These are phyloP conservation scores for Pleomassaria siparia DNA, from an alignment of 2,329 filamentous ascomycete species.

Conservation along the genomic window DNA sequence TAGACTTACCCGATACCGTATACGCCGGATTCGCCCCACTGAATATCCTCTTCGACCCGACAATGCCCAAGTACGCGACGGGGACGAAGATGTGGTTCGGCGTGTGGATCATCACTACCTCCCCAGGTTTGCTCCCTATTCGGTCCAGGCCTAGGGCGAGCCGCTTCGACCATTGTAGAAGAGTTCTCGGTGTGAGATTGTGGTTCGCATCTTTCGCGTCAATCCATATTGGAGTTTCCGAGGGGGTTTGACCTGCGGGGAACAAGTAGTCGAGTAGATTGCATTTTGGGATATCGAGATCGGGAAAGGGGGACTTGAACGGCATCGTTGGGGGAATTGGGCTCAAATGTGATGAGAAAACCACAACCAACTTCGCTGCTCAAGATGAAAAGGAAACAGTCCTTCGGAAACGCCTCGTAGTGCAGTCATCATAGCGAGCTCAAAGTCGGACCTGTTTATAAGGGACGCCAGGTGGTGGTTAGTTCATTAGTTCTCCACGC, in stretches of 20 bases:
- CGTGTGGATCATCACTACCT: conserved; percentile 56
- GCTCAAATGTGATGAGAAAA: conserved; percentile 4
- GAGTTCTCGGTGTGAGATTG: conserved; percentile 49
- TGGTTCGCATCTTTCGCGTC: conserved; percentile 48
- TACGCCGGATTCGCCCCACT: conserved; percentile 58
- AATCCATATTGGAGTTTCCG: conserved; percentile 54
- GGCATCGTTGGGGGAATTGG: conserved; percentile 35
- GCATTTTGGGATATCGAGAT: conserved; percentile 49
- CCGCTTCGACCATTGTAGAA: conserved; percentile 53
- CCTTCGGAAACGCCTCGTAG: conserved; percentile 6
- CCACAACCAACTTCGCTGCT: neutral
- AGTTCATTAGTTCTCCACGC: conserved; percentile 12
- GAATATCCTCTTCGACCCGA: conserved; percentile 55
- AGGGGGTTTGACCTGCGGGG: conserved; percentile 25
- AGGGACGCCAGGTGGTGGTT: conserved; percentile 11
- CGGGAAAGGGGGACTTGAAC: conserved; percentile 47
- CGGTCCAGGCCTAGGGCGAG: conserved; percentile 51
- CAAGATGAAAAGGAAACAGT: conserved; percentile 1
- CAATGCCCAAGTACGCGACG: conserved; percentile 54
- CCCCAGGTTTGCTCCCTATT: conserved; percentile 49
- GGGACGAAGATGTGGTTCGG: conserved; percentile 59
- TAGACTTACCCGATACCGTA: conserved; percentile 48
- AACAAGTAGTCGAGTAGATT: conserved; percentile 44
- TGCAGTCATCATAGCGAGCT: conserved; percentile 8
- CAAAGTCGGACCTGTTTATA: conserved; percentile 11